Evolutionary conservation across 1,284 basidiomycete species (phyloP).

Genomic region (Bondarzewia mesenterica): DNA sequence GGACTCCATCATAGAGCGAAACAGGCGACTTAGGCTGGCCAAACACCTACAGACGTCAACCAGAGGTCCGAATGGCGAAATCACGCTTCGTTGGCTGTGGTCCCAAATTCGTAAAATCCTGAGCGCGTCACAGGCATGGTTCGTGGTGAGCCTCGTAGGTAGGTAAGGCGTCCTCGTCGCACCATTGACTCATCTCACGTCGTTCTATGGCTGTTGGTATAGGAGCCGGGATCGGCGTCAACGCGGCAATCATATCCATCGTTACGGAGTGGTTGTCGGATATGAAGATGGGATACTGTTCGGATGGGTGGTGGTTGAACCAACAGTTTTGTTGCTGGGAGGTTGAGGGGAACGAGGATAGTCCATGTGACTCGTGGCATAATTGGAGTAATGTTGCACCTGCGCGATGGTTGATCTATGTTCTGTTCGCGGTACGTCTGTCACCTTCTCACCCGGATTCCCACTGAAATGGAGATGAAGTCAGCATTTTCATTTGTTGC

Average conservation of each 20-base stretch:
- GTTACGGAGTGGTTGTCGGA: constrained; percentile 98
- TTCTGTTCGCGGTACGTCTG: constrained; percentile 75
- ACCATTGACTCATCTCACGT: background rate
- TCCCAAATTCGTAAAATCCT: constrained; percentile 44
- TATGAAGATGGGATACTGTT: constrained; percentile 95
- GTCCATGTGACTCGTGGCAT: constrained; percentile 89
- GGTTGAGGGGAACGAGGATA: constrained; percentile 73
- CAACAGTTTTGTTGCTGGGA: constrained; percentile 99
- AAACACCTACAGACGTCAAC: constrained; percentile 39
- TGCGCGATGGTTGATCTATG: constrained; percentile 81
- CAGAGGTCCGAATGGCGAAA: constrained; percentile 42
- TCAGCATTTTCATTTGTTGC: constrained; percentile 75
- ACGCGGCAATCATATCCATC: constrained; percentile 92
- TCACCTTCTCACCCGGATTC: constrained; percentile 1
- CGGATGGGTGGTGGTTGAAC: constrained; percentile 97
- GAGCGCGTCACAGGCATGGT: constrained; percentile 52
- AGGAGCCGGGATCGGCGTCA: constrained; percentile 90
- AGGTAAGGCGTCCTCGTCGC: no score
- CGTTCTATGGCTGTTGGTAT: constrained; percentile 1
- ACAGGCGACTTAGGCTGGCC: constrained; percentile 57
- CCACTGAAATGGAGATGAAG: constrained; percentile 30
- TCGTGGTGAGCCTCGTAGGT: constrained; percentile 84
- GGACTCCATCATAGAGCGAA: constrained; percentile 84
- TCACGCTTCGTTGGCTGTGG: constrained; percentile 56
- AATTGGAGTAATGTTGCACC: constrained; percentile 78